A percentile compares a stretch with the other conserved stretches of the same genome.
phyloP scores from a whole-genome alignment of 805 yeast genomes.

The Candida sithepensis region DNA sequence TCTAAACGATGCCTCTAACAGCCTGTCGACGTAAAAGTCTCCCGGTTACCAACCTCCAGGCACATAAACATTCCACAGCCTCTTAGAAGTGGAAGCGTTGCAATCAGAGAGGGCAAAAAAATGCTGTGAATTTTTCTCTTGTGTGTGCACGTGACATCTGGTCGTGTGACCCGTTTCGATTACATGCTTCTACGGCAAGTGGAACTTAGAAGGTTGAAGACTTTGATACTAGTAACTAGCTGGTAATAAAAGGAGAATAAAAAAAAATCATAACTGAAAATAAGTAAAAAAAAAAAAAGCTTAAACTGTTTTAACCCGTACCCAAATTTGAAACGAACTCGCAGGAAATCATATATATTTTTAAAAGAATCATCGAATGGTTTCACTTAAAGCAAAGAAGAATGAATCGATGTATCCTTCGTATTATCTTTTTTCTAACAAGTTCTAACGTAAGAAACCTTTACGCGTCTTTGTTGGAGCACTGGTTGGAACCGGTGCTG shows the following conservation, averaged over 20 bases:
- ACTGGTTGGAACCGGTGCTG: conserved; percentile 32
- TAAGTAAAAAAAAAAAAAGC: neutral
- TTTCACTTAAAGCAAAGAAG: no score
- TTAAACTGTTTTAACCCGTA: neutral
- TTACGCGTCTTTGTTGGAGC: conserved; percentile 63
- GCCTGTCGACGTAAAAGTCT: no score
- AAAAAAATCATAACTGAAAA: neutral
- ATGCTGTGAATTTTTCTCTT: neutral
- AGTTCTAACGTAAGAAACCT: conserved; percentile 63
- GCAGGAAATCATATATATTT: no score
- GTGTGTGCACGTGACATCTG: neutral
- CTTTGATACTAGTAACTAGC: no score
- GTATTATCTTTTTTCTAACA: no score
- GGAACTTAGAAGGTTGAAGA: neutral
- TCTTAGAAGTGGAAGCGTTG: neutral
- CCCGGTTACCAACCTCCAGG: no score
- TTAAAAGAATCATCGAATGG: neutral
- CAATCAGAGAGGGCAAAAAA: neutral
- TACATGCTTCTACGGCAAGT: no score
- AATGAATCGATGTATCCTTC: neutral
- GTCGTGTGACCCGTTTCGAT: no score
- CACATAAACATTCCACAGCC: no score
- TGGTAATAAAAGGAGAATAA: no score
- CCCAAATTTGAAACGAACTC: neutral
- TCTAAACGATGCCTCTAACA: neutral